A percentile compares a stretch with the other conserved stretches of the same genome.
Conservation (phyloP, 768 basidiomycete genomes). For the Mycena pura region DNA sequence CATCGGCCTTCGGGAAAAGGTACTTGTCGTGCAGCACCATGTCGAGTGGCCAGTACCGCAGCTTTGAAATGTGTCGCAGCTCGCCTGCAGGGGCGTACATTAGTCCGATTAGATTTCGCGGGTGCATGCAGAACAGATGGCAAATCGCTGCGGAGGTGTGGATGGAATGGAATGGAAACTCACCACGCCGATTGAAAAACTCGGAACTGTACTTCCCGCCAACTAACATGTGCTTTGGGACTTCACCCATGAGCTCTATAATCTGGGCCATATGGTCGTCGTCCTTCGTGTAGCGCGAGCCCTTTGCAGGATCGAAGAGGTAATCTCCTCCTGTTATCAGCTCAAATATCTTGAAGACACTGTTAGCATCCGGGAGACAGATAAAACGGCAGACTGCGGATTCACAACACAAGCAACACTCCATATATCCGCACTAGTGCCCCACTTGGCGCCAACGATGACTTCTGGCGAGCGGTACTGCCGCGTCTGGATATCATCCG, state of each 20-base stretch:
- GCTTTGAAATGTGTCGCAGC: conserved; percentile 91
- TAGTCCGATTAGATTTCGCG: background rate
- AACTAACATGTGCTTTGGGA: conserved; percentile 83
- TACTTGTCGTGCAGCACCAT: conserved; percentile 93
- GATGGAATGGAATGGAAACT: conserved; percentile 25
- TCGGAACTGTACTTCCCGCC: conserved; percentile 93
- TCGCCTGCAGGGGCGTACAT: conserved; percentile 53
- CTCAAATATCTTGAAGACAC: conserved; percentile 73
- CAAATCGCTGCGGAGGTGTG: background rate
- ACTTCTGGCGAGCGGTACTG: conserved; percentile 99
- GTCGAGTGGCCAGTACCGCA: conserved; percentile 89
- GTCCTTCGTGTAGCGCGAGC: conserved; percentile 94
- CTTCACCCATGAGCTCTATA: conserved; percentile 92
- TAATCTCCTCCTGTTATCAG: conserved; percentile 97
- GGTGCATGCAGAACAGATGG: too few species aligned
- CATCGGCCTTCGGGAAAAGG: conserved; percentile 84
- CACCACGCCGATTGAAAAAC: conserved; percentile 96
- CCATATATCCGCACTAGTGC: conserved; percentile 95
- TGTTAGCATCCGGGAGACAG: background rate
- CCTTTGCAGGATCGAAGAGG: conserved; percentile 95
- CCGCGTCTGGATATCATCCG: conserved; percentile 97
- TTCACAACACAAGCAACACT: conserved; percentile 92
- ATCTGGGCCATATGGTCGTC: conserved; percentile 98
- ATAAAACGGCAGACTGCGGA: conserved; percentile 23
- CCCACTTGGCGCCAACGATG: conserved; percentile 96